Evolutionary conservation across 352 stramenopile genomes (phyloP), one percentile per base, ranked within the genome.

Genomic region (Globisporangium nunn): DNA sequence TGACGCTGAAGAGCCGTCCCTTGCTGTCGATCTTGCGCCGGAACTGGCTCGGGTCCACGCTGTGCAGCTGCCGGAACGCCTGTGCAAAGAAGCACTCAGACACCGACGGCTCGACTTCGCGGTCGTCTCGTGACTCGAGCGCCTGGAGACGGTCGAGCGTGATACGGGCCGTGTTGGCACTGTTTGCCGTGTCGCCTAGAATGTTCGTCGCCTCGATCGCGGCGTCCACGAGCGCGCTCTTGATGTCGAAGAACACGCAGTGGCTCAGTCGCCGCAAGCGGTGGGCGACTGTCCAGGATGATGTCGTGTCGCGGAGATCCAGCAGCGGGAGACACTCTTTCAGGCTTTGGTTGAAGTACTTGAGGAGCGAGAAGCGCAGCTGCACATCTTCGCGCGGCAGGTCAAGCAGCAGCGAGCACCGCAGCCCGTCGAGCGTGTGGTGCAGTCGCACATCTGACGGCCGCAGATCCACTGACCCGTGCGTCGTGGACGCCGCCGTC

Each of bases 21-120:
- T 94, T 94, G 67, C 82, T 95, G 71, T 95, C 85, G 33, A 95
- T 95, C 63, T 91, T 88, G 51, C 86, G 77, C 6, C 93, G 79
- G 31, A 98, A 84, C 18, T 96, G 53, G 15, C 72, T 78, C 1
- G 88, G 69, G 47, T 98, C 85, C 3, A 94, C 91, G 45, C 81
- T 63, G 50, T 93, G 68, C 44, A 98, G 64, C 63, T 97, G 86
- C 17, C 88, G 74, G 72, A 97, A 98, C 15, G 90, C 88, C 62
- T 98, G 93, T 0, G 87, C 91, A 51, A 98, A 98, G 54, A 97
- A 96, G 60, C 91, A 98, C 56, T 97, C 78, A 1, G 86, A 96
- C 12, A 92, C 78, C 0, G 83, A 94, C 11, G 86, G 86, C 48
- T 96, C 86, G 0, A 93, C 78, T 58, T 94, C 82, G 7, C 86